Base-by-base conservation (phyloP, 2,329 filamentous ascomycete species). In the Massarina eburnea region DNA sequence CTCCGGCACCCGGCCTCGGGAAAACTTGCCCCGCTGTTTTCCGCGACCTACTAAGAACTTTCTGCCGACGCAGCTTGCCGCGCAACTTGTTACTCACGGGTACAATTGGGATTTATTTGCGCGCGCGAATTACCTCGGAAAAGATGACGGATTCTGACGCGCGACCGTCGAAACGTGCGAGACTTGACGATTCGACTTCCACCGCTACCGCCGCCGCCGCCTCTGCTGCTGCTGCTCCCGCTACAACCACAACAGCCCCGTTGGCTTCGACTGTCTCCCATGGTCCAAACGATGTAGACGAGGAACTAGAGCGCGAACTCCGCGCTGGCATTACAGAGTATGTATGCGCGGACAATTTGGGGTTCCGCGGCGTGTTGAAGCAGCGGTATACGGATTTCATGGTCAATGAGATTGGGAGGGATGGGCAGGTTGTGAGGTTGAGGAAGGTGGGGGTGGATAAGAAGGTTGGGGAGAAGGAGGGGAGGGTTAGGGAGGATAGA, bases 321-420 rank as follows among this genome's bases (percentile, higher is more conserved):
- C 68, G 69, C 36, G 75, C 73, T 1, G 85, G 86, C 21, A 88
- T 89, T 54, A 80, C 79, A 8, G 76, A 81, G 53, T 87, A 81
- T 64, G 80, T 86, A 14, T 81, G 77, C 36, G 70, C 76, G 1
- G 68, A 77, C n/a, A 75, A 78, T 24, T 69, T 75, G 44, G 81
- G 83, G 1, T 88, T 88, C 54, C 68, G 72, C 12, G 86, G 84
- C 15, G 74, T 84, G 12, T 60, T 89, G 60, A 89, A 89, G 75
- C 83, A 86, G 63, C 79, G 83, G 55, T 96, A 91, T 70, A 92
- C 91, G 3, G 91, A 96, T 68, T 96, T 96, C 61, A 77, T 94
- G 57, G 91, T 96, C 58, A 91, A 95, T 63, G 91, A 96, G 70
- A 92, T 96, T 51, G 75, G 81, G 17, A 83, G 85, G 22, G 81